These are phyloP conservation scores for Vitis riparia DNA, from an alignment of 164 flowering plant species.

Conservation along the genomic window DNA sequence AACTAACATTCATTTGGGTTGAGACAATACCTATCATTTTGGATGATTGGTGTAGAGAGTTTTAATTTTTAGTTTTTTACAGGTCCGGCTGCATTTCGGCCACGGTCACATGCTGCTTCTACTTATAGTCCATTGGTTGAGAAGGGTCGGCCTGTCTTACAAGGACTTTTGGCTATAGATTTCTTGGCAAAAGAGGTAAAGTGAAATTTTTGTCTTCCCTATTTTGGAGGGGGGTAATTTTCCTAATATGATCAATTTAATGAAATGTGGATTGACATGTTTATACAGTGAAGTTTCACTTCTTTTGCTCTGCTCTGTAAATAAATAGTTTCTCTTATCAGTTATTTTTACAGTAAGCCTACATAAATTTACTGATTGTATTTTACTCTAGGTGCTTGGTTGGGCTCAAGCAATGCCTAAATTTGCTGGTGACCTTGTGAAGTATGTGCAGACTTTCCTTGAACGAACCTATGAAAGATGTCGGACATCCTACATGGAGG, in stretches of 20 bases:
- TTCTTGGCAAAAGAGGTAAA: constrained; percentile 87
- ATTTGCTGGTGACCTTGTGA: constrained; percentile 86
- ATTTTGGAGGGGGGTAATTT: neutral
- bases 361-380: constrained; percentile 1
- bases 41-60: too few relatives aligned
- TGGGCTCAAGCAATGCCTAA: constrained; percentile 99
- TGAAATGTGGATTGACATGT: neutral
- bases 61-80: constrained; percentile 14
- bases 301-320: neutral
- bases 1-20: too few relatives aligned
- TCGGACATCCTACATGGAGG: constrained; percentile 98
- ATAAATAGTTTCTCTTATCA: too few relatives aligned
- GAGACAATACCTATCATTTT: too few relatives aligned
- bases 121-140: constrained; percentile 67
- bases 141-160: constrained; percentile 94
- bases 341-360: neutral
- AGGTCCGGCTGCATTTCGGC: constrained; percentile 99
- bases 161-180: constrained; percentile 95
- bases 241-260: neutral
- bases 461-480: constrained; percentile 98
- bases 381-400: constrained; percentile 71
- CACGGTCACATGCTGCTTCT: constrained; percentile 75
- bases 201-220: neutral
- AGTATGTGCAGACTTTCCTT: constrained; percentile 92
- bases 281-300: neutral